Evolutionary conservation across 768 basidiomycete species (phyloP).

Genomic region (Piloderma croceum): DNA sequence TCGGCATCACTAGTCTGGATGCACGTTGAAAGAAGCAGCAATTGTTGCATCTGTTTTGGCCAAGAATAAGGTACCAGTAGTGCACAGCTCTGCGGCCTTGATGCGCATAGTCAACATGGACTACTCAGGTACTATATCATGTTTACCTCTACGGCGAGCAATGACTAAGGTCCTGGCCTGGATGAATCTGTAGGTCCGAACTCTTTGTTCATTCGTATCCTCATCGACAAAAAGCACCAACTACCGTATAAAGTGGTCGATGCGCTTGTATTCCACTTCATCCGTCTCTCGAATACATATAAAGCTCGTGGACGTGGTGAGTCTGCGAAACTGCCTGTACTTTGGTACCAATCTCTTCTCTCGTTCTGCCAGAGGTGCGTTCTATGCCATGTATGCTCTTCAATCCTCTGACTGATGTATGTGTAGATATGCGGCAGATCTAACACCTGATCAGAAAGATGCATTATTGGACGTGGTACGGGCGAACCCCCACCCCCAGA

Average conservation of each 20-base stretch:
- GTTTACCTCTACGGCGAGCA: conserved; percentile 4
- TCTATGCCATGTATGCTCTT: not conserved
- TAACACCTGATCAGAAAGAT: conserved; percentile 97
- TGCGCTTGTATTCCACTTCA: conserved; percentile 96
- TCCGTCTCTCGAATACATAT: conserved; percentile 89
- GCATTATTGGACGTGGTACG: conserved; percentile 91
- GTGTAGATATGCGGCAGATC: conserved; percentile 83
- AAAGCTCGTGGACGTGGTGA: conserved; percentile 68
- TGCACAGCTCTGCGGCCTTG: conserved; percentile 93
- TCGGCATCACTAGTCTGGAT: conserved; percentile 50
- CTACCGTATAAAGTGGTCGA: conserved; percentile 98
- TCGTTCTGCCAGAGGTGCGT: conserved; percentile 87
- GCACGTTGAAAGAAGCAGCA: conserved; percentile 89
- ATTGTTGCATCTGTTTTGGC: conserved; percentile 89
- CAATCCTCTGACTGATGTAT: conserved; percentile 1
- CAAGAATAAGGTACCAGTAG: conserved; percentile 89
- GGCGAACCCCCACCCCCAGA: conserved; percentile 79
- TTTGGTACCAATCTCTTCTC: conserved; percentile 96
- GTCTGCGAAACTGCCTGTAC: conserved; percentile 80
- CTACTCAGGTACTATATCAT: conserved; percentile 93
- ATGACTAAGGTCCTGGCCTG: not conserved
- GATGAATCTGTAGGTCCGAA: conserved; percentile 58
- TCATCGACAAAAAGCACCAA: conserved; percentile 97
- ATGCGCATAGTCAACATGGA: conserved; percentile 94
- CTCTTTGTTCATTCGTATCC: conserved; percentile 92